Conservation (phyloP, 768 basidiomycete species). For the Mycena kentingensis region DNA sequence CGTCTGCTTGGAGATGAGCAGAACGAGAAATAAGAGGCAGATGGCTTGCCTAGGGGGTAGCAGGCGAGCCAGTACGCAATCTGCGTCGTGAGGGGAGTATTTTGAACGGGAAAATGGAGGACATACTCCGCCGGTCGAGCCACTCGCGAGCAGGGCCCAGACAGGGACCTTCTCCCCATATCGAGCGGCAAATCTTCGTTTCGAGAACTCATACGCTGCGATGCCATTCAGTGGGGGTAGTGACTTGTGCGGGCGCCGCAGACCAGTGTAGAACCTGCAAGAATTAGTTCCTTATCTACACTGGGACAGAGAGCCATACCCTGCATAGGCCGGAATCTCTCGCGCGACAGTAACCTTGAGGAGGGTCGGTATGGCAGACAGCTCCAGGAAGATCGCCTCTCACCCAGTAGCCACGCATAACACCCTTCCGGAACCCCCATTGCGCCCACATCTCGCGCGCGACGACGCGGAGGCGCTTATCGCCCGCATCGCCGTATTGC, state of each 20-base stretch:
- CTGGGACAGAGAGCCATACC: conserved; percentile 46
- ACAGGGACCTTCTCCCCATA: conserved; percentile 76
- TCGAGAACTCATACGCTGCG: conserved; percentile 85
- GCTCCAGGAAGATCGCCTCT: conserved; percentile 17
- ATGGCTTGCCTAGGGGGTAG: conserved; percentile 73
- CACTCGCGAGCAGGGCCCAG: conserved; percentile 83
- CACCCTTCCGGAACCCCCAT: conserved; percentile 83
- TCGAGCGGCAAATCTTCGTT: conserved; percentile 65
- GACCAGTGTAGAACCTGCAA: conserved; percentile 69
- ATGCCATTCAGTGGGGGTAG: background rate
- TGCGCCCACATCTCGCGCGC: conserved; percentile 82
- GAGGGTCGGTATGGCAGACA: background rate
- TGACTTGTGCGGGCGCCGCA: background rate
- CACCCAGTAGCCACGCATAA: conserved; percentile 99
- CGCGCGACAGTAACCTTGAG: conserved; percentile 81
- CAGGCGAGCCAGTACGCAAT: conserved; percentile 93
- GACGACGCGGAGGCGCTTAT: conserved; percentile 75
- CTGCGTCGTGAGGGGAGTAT: conserved; percentile 31
- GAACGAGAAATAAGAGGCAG: background rate
- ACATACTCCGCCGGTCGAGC: conserved; percentile 80
- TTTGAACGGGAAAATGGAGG: background rate
- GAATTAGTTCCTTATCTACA: background rate
- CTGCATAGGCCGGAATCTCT: conserved; percentile 97
- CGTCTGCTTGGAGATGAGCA: conserved; percentile 50
- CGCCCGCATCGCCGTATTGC: conserved; percentile 80